A percentile compares a stretch with the other conserved stretches of the same genome.
These are phyloP conservation scores for Rhynchospora breviuscula DNA, from an alignment of 176 grass and related monocot species.

Conservation along the genomic window DNA sequence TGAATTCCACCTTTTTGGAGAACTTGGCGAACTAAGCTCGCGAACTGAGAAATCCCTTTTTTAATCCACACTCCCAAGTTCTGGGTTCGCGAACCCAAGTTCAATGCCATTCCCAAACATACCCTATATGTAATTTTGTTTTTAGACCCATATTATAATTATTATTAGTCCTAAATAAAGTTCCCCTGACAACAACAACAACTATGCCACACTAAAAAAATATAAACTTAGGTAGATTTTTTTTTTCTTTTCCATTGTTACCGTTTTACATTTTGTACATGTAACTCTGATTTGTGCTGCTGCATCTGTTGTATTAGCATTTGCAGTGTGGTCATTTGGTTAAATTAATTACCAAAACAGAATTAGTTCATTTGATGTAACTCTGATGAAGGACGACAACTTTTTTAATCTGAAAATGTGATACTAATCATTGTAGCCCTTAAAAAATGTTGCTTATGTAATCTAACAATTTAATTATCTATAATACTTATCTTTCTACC, in stretches of 20 bases:
- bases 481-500: background rate
- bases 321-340: background rate
- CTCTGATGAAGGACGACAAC: background rate
- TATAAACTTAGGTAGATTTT: background rate
- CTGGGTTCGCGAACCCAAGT: too few species aligned
- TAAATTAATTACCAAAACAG: background rate
- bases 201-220: background rate
- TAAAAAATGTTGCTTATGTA: background rate
- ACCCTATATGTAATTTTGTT: background rate
- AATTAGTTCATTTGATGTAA: background rate
- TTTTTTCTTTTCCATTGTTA: background rate
- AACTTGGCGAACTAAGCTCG: too few species aligned
- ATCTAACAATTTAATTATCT: background rate
- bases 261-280: background rate
- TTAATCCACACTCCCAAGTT: too few species aligned
- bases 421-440: background rate
- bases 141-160: background rate
- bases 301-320: background rate
- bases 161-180: background rate
- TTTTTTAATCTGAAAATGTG: background rate
- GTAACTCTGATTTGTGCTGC: background rate
- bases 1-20: too few species aligned
- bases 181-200: background rate
- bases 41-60: too few species aligned
- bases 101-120: too few species aligned